Percentiles rank a stretch among this genome's conserved stretches.
Evolutionary conservation across 148 eudicot genomes (phyloP).

Genomic region (Suaeda aralocaspica): DNA sequence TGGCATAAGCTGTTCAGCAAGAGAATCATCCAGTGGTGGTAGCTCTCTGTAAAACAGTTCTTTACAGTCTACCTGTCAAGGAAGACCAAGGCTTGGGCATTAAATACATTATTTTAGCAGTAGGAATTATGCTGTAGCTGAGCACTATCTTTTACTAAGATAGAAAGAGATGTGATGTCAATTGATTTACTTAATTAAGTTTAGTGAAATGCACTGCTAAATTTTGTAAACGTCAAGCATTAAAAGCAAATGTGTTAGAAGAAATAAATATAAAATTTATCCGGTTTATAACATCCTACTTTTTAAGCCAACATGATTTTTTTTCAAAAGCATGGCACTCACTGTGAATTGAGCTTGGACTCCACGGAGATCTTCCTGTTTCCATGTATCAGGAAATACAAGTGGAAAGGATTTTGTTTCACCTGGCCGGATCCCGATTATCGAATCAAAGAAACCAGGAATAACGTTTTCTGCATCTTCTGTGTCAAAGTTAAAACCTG

Average conservation of each 20-base stretch:
- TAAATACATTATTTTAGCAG: background rate
- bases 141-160: conserved; percentile 4
- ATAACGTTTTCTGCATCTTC: conserved; percentile 81
- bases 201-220: background rate
- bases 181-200: background rate
- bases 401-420: conserved; percentile 90
- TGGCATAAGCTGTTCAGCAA: conserved; percentile 74
- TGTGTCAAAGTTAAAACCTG: conserved; percentile 91
- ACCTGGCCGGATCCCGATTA: conserved; percentile 77
- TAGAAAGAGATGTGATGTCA: conserved; percentile 1
- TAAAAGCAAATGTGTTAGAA: background rate
- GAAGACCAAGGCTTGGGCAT: conserved; percentile 1
- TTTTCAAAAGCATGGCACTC: conserved; percentile 29
- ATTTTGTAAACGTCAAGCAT: too few species aligned
- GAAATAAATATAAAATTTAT: background rate
- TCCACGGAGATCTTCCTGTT: conserved; percentile 90
- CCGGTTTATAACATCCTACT: background rate
- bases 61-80: conserved; percentile 78
- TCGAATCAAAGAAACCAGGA: conserved; percentile 84
- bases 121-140: background rate
- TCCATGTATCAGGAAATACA: conserved; percentile 88
- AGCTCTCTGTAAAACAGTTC: conserved; percentile 89
- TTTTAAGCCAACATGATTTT: background rate
- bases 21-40: conserved; percentile 70
- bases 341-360: conserved; percentile 88